These are phyloP conservation scores for Goffeauzyma gilvescens DNA, from an alignment of 768 basidiomycete genomes.

Conservation along the genomic window DNA sequence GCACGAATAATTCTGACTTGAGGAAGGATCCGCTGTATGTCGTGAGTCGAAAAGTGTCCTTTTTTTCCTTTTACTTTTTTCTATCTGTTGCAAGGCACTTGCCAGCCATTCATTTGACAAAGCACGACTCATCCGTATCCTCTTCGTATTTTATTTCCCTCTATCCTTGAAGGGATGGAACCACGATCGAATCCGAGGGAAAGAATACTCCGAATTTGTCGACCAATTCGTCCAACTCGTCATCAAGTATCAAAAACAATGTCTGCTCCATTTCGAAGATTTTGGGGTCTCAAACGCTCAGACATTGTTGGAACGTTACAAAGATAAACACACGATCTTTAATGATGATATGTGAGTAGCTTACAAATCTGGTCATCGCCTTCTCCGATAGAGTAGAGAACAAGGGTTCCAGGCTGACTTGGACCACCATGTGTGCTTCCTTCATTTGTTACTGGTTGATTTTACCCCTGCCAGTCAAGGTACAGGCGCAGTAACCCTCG, in stretches of 20 bases:
- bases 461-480: too few species aligned
- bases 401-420: too few species aligned
- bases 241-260: slow-evolving; percentile 47
- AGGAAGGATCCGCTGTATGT: slow-evolving; percentile 40
- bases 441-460: too few species aligned
- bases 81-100: too few species aligned
- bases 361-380: too few species aligned
- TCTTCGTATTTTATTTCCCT: background rate
- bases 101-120: too few species aligned
- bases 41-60: slow-evolving; percentile 39
- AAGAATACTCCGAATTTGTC: slow-evolving; percentile 56
- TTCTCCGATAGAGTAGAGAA: too few species aligned
- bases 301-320: slow-evolving; percentile 39
- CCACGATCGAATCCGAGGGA: slow-evolving; percentile 48
- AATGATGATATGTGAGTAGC: slow-evolving; percentile 89
- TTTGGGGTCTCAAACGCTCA: slow-evolving; percentile 61
- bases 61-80: background rate
- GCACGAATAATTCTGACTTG: slow-evolving; percentile 50
- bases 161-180: slow-evolving; percentile 47
- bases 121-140: too few species aligned
- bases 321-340: slow-evolving; percentile 30
- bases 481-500: slow-evolving; percentile 32
- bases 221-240: slow-evolving; percentile 66
- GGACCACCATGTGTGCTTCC: too few species aligned
- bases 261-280: slow-evolving; percentile 63